Base-by-base conservation (phyloP, 257 asterid species). In the Capsicum chinense region DNA sequence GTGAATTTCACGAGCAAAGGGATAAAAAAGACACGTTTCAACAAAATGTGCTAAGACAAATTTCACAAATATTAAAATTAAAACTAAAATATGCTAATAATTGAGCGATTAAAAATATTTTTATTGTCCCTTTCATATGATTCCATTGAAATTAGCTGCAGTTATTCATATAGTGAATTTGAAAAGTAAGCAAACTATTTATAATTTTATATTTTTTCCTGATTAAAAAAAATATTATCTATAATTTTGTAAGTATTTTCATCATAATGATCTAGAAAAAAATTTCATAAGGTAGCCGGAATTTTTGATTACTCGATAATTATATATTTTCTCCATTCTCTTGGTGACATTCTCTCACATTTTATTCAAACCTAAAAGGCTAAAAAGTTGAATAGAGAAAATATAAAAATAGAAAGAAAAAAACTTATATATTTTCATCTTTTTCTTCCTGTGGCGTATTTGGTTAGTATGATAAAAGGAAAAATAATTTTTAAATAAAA, bases 351-450 rank as follows among this genome's bases (percentile, higher is more conserved):
- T 13, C 11, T 35, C 6, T 14, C 19, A 64, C 70, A 2, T 66
- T 66, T 13, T 66, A 13, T 66, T 66, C 73, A 66, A 47, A 66
- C 48, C 42, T 66, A 33, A 35, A 66, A 66, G 47, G 73, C 73
- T 2, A 33, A 35, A 35, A 66, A 33, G n/a, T 66, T 66, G 71
- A 33, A 12, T 2, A 9, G 17, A 26, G 26, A 64, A 66, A 26
- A 39, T 11, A 64, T 64, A 64, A 10, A 64, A 26, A 63, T 26
- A 11, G 42, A 26, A 26, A 63, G 5, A 64, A 12, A 64, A 64
- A 11, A 39, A 0, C n/a, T 64, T 64, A 12, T 26, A 26, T 26
- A 26, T 26, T 26, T 26, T 26, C 33, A 26, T 26, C 33, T 26
- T 26, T 26, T 26, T 26, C 33, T 26, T 26, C 33, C 33, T 26